phyloP scores from a whole-genome alignment of 805 yeast genomes.

The Starmerella etchellsii region DNA sequence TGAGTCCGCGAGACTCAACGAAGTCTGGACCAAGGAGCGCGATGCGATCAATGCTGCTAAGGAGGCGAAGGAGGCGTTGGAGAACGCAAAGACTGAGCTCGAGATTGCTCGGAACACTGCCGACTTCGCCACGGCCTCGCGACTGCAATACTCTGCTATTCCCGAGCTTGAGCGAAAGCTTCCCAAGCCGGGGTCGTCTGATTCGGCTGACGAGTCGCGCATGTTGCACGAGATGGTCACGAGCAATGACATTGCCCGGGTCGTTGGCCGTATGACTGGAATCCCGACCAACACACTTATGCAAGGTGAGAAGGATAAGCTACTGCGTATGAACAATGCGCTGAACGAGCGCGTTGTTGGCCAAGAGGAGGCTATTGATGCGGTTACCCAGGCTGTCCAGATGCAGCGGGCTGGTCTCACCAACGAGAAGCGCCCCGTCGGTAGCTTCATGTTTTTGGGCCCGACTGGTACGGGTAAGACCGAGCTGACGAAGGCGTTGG shows the following conservation, averaged over 20 bases:
- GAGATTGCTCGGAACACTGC: slow-evolving; percentile 76
- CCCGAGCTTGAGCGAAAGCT: slow-evolving; percentile 64
- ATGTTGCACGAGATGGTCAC: slow-evolving; percentile 85
- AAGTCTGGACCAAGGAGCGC: slow-evolving; percentile 78
- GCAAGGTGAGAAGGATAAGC: slow-evolving; percentile 88
- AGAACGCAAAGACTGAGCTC: slow-evolving; percentile 68
- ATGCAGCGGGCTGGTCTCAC: slow-evolving; percentile 94
- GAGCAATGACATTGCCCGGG: slow-evolving; percentile 85
- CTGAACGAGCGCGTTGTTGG: slow-evolving; percentile 75
- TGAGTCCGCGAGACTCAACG: slow-evolving; percentile 60
- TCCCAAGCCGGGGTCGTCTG: slow-evolving; percentile 33
- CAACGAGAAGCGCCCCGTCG: slow-evolving; percentile 87
- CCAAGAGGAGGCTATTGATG: slow-evolving; percentile 85
- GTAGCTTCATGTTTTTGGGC: slow-evolving; percentile 90
- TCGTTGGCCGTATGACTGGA: slow-evolving; percentile 88
- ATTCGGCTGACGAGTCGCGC: slow-evolving; percentile 20
- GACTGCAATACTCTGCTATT: slow-evolving; percentile 72
- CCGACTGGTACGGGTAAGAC: slow-evolving; percentile 99
- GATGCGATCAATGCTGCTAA: slow-evolving; percentile 64
- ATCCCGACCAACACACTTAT: slow-evolving; percentile 82
- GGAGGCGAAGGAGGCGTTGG: slow-evolving; percentile 66
- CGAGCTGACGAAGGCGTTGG: slow-evolving; percentile 82
- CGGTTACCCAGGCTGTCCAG: slow-evolving; percentile 88
- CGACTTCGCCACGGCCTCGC: slow-evolving; percentile 78
- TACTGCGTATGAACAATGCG: slow-evolving; percentile 73